phyloP scores from a whole-genome alignment of 805 yeast genomes.

The Candida pseudofarinosa region DNA sequence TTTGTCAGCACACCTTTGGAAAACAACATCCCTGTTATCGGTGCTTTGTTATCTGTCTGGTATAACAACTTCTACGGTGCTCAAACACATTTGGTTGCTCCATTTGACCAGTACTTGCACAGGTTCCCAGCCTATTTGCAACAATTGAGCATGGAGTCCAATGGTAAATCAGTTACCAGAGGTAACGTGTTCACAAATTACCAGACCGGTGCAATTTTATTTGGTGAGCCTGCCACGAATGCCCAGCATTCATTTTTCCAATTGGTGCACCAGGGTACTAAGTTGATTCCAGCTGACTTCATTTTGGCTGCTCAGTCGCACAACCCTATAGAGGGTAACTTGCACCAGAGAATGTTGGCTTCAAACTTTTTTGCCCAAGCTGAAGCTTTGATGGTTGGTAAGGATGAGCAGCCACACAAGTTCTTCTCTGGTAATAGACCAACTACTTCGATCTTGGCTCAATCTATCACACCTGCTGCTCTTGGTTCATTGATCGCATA shows the following conservation, averaged over 20 bases:
- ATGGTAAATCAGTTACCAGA: constrained; percentile 96
- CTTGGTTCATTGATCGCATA: constrained; percentile 95
- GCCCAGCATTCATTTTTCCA: constrained; percentile 99
- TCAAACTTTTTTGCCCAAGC: constrained; percentile 98
- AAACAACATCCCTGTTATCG: constrained; percentile 87
- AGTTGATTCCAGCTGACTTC: constrained; percentile 94
- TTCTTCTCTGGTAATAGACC: constrained; percentile 98
- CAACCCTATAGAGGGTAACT: constrained; percentile 91
- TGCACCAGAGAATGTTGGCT: constrained; percentile 98
- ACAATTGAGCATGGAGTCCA: constrained; percentile 98
- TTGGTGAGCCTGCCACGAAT: constrained; percentile 98
- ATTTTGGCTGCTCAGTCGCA: constrained; percentile 96
- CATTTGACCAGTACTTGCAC: constrained; percentile 97
- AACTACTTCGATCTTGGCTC: constrained; percentile 93
- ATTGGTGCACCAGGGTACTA: constrained; percentile 98
- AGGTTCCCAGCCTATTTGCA: constrained; percentile 99
- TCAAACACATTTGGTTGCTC: constrained; percentile 97
- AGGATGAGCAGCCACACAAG: constrained; percentile 90
- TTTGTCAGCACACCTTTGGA: constrained; percentile 80
- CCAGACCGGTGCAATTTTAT: constrained; percentile 92
- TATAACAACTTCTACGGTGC: constrained; percentile 98
- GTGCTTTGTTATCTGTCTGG: constrained; percentile 95
- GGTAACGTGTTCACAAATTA: constrained; percentile 87
- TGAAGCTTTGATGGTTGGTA: constrained; percentile 96
- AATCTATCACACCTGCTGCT: constrained; percentile 93